These are phyloP conservation scores for Penicillium flavigenum DNA, from an alignment of 495 filamentous ascomycete species.

Conservation along the genomic window DNA sequence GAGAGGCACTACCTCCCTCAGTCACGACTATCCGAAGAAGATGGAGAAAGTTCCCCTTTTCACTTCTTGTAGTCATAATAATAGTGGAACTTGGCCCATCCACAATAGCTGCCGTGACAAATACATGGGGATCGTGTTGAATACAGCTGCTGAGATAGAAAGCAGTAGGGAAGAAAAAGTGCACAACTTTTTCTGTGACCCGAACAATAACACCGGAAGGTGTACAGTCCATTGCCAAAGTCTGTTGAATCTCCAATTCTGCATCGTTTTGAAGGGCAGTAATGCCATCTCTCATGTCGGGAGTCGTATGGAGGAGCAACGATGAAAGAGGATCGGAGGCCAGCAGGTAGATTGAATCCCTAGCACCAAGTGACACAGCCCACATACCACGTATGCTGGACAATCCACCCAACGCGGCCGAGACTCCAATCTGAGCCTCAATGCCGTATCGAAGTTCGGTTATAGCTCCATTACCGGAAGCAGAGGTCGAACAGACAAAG, in stretches of 20 bases:
- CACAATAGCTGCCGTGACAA: slow-evolving; percentile 32
- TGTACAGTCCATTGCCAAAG: slow-evolving; percentile 53
- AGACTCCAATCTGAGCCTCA: slow-evolving; percentile 62
- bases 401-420: slow-evolving; percentile 47
- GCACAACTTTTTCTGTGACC: slow-evolving; percentile 52
- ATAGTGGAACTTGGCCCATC: slow-evolving; percentile 31
- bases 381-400: slow-evolving; percentile 46
- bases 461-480: slow-evolving; percentile 56
- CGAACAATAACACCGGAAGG: slow-evolving; percentile 49
- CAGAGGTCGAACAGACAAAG: slow-evolving; percentile 44
- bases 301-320: slow-evolving; percentile 36
- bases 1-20: slow-evolving; percentile 8
- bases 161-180: slow-evolving; percentile 33
- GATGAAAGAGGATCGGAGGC: slow-evolving; percentile 44
- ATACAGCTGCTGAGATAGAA: slow-evolving; percentile 18
- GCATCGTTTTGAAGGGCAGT: slow-evolving; percentile 39
- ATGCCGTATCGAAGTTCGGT: slow-evolving; percentile 71
- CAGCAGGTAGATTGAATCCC: slow-evolving; percentile 40
- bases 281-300: slow-evolving; percentile 36
- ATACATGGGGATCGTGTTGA: slow-evolving; percentile 20
- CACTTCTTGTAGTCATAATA: slow-evolving; percentile 26
- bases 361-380: slow-evolving; percentile 37
- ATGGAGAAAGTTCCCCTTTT: slow-evolving; percentile 26
- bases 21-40: slow-evolving; percentile 20
- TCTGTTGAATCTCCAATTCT: slow-evolving; percentile 53